phyloP scores from a whole-genome alignment of 306 rosid genomes.

The Morella rubra region DNA sequence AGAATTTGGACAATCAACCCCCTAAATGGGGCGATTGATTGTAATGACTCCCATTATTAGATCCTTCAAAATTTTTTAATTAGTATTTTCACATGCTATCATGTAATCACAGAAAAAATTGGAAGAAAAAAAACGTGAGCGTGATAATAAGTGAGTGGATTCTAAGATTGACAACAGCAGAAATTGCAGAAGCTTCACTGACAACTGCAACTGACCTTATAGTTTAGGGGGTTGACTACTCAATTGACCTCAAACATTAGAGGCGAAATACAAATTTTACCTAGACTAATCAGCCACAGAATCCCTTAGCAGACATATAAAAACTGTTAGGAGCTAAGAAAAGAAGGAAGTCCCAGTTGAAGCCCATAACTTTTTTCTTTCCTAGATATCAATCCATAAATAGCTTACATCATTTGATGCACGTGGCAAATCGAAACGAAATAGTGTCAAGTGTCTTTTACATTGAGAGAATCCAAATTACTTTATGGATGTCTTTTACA shows the following conservation, averaged over 20 bases:
- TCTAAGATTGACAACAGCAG: neutral
- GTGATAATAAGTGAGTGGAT: neutral
- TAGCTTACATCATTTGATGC: neutral
- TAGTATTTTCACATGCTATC: neutral
- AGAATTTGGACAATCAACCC: neutral
- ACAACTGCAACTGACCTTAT: no score
- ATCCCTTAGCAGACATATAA: neutral
- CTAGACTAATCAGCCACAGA: neutral
- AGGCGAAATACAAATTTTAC: neutral
- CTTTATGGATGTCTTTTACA: no score
- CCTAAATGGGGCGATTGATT: neutral
- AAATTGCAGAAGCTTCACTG: neutral
- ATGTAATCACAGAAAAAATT: neutral
- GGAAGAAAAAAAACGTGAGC: neutral
- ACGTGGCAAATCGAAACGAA: neutral
- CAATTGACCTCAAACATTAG: no score
- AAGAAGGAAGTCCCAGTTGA: neutral
- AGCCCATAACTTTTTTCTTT: neutral
- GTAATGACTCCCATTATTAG: neutral
- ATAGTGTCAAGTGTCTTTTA: neutral
- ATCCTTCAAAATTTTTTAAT: neutral
- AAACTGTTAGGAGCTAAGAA: neutral
- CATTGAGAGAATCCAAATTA: neutral
- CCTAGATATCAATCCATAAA: neutral
- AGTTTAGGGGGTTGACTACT: no score